phyloP scores from a whole-genome alignment of 2,329 filamentous ascomycete genomes.

The Fusarium veterinarium region DNA sequence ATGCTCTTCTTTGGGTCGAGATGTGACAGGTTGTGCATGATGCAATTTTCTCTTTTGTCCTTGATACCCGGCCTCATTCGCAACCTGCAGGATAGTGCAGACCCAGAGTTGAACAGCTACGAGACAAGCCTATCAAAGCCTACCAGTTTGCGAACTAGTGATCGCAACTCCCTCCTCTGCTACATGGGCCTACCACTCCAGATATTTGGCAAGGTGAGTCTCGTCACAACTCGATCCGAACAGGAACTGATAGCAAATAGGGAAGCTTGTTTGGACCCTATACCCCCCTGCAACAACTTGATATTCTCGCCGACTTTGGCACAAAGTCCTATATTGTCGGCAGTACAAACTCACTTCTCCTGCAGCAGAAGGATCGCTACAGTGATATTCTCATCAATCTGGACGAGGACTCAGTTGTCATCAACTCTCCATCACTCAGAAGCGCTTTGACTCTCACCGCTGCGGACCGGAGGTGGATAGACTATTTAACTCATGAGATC shows the following conservation, averaged over 20 bases:
- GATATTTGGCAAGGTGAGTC: constrained; percentile 84
- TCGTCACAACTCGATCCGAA: constrained; percentile 1
- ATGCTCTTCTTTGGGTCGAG: constrained; percentile 99
- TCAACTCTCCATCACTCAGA: constrained; percentile 83
- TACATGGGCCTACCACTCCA: constrained; percentile 97
- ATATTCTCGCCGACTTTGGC: constrained; percentile 90
- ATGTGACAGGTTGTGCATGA: constrained; percentile 96
- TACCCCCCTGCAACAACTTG: constrained; percentile 94
- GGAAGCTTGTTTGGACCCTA: constrained; percentile 97
- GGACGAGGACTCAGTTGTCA: constrained; percentile 86
- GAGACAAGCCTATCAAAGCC: constrained; percentile 80
- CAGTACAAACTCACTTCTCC: constrained; percentile 91
- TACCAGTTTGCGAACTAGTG: constrained; percentile 89
- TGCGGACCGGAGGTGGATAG: constrained; percentile 95
- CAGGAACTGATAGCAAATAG: constrained; percentile 54
- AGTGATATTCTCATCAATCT: constrained; percentile 97
- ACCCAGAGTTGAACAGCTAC: constrained; percentile 89
- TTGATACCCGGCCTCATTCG: constrained; percentile 92
- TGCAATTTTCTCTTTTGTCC: constrained; percentile 96
- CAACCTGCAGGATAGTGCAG: constrained; percentile 93
- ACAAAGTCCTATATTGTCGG: constrained; percentile 98
- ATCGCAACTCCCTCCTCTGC: constrained; percentile 86
- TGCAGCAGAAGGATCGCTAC: constrained; percentile 95
- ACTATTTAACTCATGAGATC: constrained; percentile 91
- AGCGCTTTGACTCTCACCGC: constrained; percentile 81